Percentiles rank a stretch among this genome's conserved stretches.
Evolutionary conservation across 225 moss, liverwort and hornwort genomes (phyloP).

Genomic region (Takakia lepidozioides): DNA sequence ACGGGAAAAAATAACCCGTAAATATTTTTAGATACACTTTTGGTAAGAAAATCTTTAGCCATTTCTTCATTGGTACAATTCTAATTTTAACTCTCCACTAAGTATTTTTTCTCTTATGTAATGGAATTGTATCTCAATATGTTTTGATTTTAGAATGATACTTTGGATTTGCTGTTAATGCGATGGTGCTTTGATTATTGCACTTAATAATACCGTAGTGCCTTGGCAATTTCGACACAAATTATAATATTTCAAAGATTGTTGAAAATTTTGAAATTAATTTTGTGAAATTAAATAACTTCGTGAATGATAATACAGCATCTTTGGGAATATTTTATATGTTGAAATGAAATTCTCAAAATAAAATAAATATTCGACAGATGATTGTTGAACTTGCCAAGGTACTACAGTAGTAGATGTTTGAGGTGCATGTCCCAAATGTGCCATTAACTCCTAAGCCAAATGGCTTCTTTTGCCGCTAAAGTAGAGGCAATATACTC

Average conservation of each 20-base stretch:
- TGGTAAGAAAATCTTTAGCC: background rate
- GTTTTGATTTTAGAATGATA: slow-evolving; percentile 1
- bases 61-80: background rate
- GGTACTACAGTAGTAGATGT: no score
- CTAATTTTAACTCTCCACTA: background rate
- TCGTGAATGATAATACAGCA: no score
- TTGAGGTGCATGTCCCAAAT: background rate
- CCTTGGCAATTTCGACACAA: no score
- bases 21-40: background rate
- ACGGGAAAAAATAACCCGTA: no score
- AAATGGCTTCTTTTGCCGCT: slow-evolving; percentile 3
- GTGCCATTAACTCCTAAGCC: background rate
- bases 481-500: slow-evolving; percentile 1
- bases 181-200: slow-evolving; percentile 3
- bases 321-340: no score
- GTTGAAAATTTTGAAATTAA: no score
- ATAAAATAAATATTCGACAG: no score
- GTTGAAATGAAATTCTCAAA: no score
- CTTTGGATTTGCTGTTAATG: background rate
- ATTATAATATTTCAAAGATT: no score
- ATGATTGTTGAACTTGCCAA: no score
- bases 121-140: slow-evolving; percentile 3
- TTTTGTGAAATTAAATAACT: no score
- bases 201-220: background rate
- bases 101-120: background rate